Base-by-base conservation (phyloP, 2,329 filamentous ascomycete genomes). In the Septoria linicola region DNA sequence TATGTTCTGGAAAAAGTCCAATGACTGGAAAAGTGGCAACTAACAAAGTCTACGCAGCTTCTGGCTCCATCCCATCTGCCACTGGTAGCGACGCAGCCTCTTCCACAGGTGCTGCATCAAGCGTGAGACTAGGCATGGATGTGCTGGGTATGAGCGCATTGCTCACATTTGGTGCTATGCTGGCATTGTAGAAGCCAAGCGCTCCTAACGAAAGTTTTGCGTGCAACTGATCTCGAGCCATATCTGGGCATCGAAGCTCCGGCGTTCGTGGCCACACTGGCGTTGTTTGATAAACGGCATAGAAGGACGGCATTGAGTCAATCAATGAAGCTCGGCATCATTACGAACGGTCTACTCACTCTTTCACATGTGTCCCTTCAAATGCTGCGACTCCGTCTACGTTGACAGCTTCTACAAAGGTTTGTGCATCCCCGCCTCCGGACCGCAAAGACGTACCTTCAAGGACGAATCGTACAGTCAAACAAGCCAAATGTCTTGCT, bases 131-230 rank as follows among this genome's bases (percentile, higher is more conserved):
- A 36, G 59, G 60, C 8, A 59, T 63, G 58, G 59, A 65, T 44
- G 32, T 60, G 8, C 37, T 62, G 13, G 61, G 60, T 8, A 41
- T 64, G 49, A 45, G 51, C 10, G 59, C 58, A n/a, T 19, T 66
- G 23, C 58, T 61, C 40, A 52, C 60, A 4, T 56, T 64, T 16
- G 62, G 62, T 30, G 59, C 58, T 25, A 60, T 66, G 61, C 43
- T 65, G 8, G 59, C 58, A 7, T 40, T 58, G 36, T 59, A 50
- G n/a, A n/a, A n/a, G n/a, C n/a, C n/a, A n/a, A n/a, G n/a, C n/a
- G n/a, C n/a, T n/a, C n/a, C n/a, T n/a, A n/a, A n/a, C n/a, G n/a
- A 57, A 39, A 37, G 16, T 10, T 7, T 8, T 5, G 17, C 10
- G 8, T 19, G 20, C 2, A 21, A 19, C 11, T 16, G 5, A n/a